Conservation (phyloP, 83 land plant genomes). For the Thuja plicata region DNA sequence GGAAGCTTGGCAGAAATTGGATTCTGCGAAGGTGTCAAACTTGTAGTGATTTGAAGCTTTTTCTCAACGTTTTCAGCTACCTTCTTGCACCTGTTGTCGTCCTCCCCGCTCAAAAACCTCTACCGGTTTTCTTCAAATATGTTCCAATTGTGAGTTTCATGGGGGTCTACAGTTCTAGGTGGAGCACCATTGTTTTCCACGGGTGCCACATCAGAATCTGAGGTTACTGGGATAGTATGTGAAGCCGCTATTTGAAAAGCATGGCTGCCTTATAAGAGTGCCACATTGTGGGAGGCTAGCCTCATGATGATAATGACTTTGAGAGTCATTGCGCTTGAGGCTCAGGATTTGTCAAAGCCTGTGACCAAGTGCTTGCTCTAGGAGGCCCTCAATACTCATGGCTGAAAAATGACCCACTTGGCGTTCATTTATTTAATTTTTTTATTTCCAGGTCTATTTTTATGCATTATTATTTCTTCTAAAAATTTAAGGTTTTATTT, state of each 20-base stretch:
- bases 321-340: conserved; percentile 38
- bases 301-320: conserved; percentile 41
- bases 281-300: conserved; percentile 54
- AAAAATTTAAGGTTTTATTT: too few relatives aligned
- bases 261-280: conserved; percentile 38
- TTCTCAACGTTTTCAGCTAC: too few relatives aligned
- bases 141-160: too few relatives aligned
- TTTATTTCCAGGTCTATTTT: not conserved
- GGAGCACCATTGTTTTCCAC: conserved; percentile 50
- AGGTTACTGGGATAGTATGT: conserved; percentile 26
- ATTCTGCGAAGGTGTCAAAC: too few relatives aligned
- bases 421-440: not conserved
- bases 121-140: too few relatives aligned
- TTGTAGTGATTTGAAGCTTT: too few relatives aligned
- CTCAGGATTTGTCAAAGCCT: conserved; percentile 35
- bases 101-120: too few relatives aligned
- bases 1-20: too few relatives aligned
- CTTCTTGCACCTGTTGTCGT: too few relatives aligned
- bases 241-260: conserved; percentile 41
- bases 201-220: conserved; percentile 45
- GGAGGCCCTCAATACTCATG: conserved; percentile 50
- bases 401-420: conserved; percentile 9
- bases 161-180: conserved; percentile 60
- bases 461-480: not conserved
- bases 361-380: conserved; percentile 33